Evolutionary conservation across 805 yeast species (phyloP).

Genomic region (Vanderwaltozyma yarrowii): DNA sequence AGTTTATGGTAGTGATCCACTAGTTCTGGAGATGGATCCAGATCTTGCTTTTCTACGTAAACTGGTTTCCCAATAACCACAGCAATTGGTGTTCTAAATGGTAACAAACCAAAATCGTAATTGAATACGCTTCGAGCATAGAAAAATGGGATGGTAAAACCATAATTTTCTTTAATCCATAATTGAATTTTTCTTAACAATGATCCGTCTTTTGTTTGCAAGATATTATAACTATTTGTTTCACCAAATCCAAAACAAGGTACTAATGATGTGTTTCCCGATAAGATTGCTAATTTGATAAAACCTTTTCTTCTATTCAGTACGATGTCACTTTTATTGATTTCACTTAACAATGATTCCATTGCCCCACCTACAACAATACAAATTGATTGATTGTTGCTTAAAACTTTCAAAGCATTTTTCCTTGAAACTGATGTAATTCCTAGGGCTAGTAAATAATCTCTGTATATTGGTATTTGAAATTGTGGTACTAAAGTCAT

Average conservation of each 20-base stretch:
- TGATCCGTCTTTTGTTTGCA: constrained; percentile 36
- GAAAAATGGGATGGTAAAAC: constrained; percentile 85
- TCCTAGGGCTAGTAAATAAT: constrained; percentile 72
- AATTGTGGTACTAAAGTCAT: constrained; percentile 80
- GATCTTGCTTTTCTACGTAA: constrained; percentile 37
- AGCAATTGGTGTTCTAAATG: constrained; percentile 71
- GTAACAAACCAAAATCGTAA: constrained; percentile 84
- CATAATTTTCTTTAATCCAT: constrained; percentile 59
- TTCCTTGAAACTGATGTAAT: constrained; percentile 71
- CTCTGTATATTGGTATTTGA: constrained; percentile 74
- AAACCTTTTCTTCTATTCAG: constrained; percentile 78
- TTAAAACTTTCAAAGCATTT: constrained; percentile 57
- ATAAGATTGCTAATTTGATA: constrained; percentile 71
- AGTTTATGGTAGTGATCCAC: constrained; percentile 62
- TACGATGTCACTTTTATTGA: constrained; percentile 50
- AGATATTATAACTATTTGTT: constrained; percentile 48
- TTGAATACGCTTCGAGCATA: constrained; percentile 89
- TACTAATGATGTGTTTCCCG: constrained; percentile 69
- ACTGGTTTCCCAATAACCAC: constrained; percentile 68
- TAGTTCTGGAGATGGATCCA: constrained; percentile 37
- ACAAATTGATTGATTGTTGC: constrained; percentile 63
- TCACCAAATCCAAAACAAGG: constrained; percentile 93
- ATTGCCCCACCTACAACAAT: constrained; percentile 96
- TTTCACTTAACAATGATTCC: constrained; percentile 63
- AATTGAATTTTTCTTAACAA: constrained; percentile 49